A percentile compares a stretch with the other conserved stretches of the same genome.
Conservation (phyloP, 2,329 filamentous ascomycete genomes). For the Colletotrichum sp. region DNA sequence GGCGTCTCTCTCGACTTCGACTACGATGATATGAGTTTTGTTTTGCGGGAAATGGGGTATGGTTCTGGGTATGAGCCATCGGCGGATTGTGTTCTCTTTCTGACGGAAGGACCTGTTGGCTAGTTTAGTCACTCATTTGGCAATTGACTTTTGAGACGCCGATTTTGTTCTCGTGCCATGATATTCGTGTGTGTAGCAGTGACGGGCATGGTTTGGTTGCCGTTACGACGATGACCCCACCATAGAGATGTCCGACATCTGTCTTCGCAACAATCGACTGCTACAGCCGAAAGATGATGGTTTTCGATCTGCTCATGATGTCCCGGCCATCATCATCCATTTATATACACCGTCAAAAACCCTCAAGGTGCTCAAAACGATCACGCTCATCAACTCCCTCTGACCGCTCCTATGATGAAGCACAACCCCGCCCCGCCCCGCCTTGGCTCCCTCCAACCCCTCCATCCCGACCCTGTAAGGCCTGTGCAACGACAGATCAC, state of each 20-base stretch:
- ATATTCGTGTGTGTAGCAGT: too few species aligned
- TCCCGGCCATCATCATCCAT: neutral
- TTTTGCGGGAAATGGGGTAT: neutral
- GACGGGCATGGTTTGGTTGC: too few species aligned
- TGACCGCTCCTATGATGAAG: slow-evolving; percentile 18
- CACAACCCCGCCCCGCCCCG: slow-evolving; percentile 12
- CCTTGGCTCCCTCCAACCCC: slow-evolving; percentile 1
- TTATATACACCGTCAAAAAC: neutral
- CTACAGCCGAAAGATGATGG: accelerated
- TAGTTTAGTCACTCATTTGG: slow-evolving; percentile 13
- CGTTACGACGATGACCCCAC: accelerated
- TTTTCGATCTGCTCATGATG: neutral
- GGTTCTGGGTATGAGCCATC: neutral
- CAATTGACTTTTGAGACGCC: slow-evolving; percentile 5
- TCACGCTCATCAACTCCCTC: neutral
- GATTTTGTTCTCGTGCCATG: neutral
- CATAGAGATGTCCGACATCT: accelerated
- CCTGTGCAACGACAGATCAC: neutral
- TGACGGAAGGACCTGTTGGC: neutral
- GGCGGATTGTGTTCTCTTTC: neutral
- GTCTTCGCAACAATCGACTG: neutral
- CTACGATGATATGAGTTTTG: neutral
- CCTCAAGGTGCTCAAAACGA: slow-evolving; percentile 5
- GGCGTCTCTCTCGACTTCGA: neutral
- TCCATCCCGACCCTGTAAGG: neutral